phyloP scores from a whole-genome alignment of 768 basidiomycete genomes.

The Russula compacta region DNA sequence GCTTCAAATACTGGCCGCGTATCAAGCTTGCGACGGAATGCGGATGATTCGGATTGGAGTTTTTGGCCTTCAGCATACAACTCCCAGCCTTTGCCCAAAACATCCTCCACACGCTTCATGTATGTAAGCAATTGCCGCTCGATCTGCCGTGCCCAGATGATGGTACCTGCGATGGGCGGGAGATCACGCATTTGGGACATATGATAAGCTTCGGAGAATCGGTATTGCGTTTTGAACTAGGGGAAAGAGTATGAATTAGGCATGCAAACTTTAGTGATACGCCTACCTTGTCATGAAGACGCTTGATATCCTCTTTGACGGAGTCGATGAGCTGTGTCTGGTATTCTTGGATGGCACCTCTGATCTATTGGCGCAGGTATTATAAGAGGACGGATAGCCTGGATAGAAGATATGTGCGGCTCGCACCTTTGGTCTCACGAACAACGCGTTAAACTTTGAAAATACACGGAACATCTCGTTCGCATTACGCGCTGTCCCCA shows the following conservation, averaged over 20 bases:
- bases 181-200: conserved; percentile 99
- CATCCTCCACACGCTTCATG: conserved; percentile 99
- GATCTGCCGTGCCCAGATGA: conserved; percentile 99
- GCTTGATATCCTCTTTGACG: conserved; percentile 96
- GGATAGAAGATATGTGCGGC: background rate
- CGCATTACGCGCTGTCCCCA: conserved; percentile 93
- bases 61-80: conserved; percentile 99
- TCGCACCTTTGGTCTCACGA: conserved; percentile 87
- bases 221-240: conserved; percentile 93
- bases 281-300: conserved; percentile 78
- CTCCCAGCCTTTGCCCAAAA: conserved; percentile 97
- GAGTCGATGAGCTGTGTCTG: conserved; percentile 98
- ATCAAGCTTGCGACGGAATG: conserved; percentile 94
- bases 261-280: background rate
- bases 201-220: conserved; percentile 90
- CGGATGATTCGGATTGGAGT: conserved; percentile 81
- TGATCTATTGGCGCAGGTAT: conserved; percentile 45
- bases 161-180: conserved; percentile 95
- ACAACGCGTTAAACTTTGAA: conserved; percentile 95
- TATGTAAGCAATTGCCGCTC: conserved; percentile 91
- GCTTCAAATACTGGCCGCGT: conserved; percentile 91
- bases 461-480: conserved; percentile 99
- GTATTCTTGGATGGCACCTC: conserved; percentile 98
- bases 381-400: background rate
- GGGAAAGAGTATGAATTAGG: background rate